Evolutionary conservation across 2,329 filamentous ascomycete genomes (phyloP).

Genomic region (Alternaria dauci): DNA sequence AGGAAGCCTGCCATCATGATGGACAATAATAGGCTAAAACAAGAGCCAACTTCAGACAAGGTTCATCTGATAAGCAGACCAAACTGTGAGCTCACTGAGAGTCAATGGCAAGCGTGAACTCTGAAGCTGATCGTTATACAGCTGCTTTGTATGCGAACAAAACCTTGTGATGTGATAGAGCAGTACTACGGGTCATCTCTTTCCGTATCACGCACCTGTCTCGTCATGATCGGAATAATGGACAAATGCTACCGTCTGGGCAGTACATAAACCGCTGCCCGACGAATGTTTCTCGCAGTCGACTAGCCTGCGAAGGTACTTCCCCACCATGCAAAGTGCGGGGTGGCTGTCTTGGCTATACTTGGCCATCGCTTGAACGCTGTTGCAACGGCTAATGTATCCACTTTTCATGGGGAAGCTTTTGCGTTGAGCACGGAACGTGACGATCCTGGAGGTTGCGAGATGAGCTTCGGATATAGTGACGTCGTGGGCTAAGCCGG

Average conservation of each 20-base stretch:
- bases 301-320: conserved; percentile 14
- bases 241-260: conserved; percentile 12
- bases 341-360: conserved; percentile 32
- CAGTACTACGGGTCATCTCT: conserved; percentile 10
- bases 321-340: conserved; percentile 29
- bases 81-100: not conserved
- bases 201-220: conserved; percentile 7
- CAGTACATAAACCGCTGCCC: conserved; percentile 15
- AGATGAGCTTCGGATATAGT: not conserved
- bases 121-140: not conserved
- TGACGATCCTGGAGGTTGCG: conserved; percentile 3
- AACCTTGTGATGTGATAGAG: not conserved
- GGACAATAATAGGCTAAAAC: not conserved
- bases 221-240: conserved; percentile 19
- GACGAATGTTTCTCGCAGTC: not conserved
- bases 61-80: conserved; percentile 15
- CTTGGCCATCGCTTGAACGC: conserved; percentile 14
- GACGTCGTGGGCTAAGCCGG: conserved; percentile 10
- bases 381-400: not conserved
- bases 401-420: conserved; percentile 2
- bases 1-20: conserved; percentile 6
- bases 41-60: not conserved
- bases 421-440: not conserved
- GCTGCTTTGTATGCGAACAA: conserved; percentile 10
- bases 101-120: conserved; percentile 2